Conservation (phyloP, 768 basidiomycete genomes). For the Pholiota conissans region DNA sequence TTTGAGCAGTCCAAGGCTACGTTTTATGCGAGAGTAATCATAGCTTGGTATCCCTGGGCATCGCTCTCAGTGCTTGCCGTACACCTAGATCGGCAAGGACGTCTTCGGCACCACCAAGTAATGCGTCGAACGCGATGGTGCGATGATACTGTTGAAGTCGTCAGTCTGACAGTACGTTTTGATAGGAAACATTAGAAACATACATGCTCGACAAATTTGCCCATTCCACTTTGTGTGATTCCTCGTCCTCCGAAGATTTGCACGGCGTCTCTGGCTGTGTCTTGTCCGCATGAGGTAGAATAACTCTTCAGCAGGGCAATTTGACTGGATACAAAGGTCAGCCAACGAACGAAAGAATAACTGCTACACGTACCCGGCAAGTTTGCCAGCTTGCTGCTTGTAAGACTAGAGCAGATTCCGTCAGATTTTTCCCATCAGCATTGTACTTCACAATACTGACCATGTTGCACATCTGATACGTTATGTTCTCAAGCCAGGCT, state of each 20-base stretch:
- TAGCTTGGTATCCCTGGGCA: conserved; percentile 66
- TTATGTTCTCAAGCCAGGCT: conserved; percentile 84
- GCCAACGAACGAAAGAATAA: too few species aligned
- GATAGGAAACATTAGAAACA: conserved; percentile 19
- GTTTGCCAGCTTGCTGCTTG: conserved; percentile 71
- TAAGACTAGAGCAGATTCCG: conserved; percentile 43
- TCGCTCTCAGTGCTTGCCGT: conserved; percentile 67
- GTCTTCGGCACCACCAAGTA: conserved; percentile 69
- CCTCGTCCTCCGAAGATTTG: conserved; percentile 85
- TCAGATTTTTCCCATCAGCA: not conserved
- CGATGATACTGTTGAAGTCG: conserved; percentile 62
- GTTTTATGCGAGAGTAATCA: too few species aligned
- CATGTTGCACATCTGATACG: conserved; percentile 90
- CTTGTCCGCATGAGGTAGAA: conserved; percentile 59
- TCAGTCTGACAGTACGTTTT: too few species aligned
- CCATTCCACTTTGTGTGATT: conserved; percentile 83
- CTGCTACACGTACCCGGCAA: conserved; percentile 66
- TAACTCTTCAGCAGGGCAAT: conserved; percentile 77
- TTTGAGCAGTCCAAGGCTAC: too few species aligned
- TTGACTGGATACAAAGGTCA: conserved; percentile 41
- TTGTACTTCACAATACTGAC: conserved; percentile 23
- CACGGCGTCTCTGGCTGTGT: conserved; percentile 59
- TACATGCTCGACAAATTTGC: conserved; percentile 71
- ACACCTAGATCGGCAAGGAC: conserved; percentile 76
- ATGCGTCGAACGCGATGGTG: conserved; percentile 64